Conservation (phyloP, 2,329 filamentous ascomycete genomes). For the Penicillium occitanis region DNA sequence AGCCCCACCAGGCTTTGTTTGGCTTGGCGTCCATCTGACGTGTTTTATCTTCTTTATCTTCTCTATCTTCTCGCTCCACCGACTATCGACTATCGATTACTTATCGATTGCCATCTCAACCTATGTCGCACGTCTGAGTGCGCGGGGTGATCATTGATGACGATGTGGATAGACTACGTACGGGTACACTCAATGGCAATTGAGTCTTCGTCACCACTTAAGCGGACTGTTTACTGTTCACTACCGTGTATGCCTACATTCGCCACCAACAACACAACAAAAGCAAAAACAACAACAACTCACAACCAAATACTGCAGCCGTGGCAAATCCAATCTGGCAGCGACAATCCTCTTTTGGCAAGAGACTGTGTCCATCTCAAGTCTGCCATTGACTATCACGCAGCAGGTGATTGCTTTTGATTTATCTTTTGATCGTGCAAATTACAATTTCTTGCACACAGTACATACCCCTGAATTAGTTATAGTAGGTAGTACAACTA, state of each 20-base stretch:
- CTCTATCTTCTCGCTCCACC: neutral
- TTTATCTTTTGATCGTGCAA: neutral
- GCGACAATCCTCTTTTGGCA: neutral
- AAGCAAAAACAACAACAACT: neutral
- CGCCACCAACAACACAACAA: neutral
- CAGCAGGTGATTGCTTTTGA: constrained; percentile 1
- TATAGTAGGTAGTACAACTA: neutral
- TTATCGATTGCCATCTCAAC: constrained; percentile 2
- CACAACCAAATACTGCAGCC: neutral
- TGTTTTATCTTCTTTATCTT: constrained; percentile 13
- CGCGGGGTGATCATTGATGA: neutral
- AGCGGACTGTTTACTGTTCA: neutral
- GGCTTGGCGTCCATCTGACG: constrained; percentile 9
- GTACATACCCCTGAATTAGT: constrained; percentile 4
- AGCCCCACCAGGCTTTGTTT: constrained; percentile 9
- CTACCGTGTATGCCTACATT: neutral
- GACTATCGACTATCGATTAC: constrained; percentile 14
- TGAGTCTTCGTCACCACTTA: neutral
- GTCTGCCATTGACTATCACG: neutral
- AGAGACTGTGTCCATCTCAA: neutral
- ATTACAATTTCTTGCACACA: neutral
- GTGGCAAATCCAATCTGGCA: constrained; percentile 6
- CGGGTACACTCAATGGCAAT: neutral
- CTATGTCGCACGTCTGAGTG: neutral
- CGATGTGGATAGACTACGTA: neutral